Percentiles rank a stretch among this genome's conserved stretches.
phyloP scores from a whole-genome alignment of 106 monocot species.

The Alisma plantagoaquatica region DNA sequence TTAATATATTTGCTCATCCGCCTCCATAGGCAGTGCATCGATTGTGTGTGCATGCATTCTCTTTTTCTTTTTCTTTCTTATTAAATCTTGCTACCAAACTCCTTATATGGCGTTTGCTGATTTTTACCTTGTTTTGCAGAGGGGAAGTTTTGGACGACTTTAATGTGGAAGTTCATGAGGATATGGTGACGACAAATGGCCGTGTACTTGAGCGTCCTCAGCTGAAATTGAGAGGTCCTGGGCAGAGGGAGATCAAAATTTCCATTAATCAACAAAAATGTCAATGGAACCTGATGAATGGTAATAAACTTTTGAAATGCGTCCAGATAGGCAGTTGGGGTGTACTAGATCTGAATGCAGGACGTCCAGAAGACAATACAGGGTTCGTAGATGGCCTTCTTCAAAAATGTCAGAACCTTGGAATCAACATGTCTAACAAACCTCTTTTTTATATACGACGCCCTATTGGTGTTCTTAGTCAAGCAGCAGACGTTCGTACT shows the following conservation, averaged over 20 bases:
- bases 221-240: slow-evolving; percentile 10
- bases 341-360: slow-evolving; percentile 22
- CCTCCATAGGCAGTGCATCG: too few relatives aligned
- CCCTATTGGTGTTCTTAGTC: slow-evolving; percentile 13
- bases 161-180: slow-evolving; percentile 6
- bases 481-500: background rate
- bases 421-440: slow-evolving; percentile 4
- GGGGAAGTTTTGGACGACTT: slow-evolving; percentile 14
- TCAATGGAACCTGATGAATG: slow-evolving; percentile 25
- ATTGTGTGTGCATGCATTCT: too few relatives aligned
- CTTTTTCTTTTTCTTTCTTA: too few relatives aligned
- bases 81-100: too few relatives aligned
- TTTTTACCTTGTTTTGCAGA: slow-evolving; percentile 13
- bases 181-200: slow-evolving; percentile 24
- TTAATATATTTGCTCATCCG: too few relatives aligned
- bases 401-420: slow-evolving; percentile 8
- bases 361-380: background rate
- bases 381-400: slow-evolving; percentile 16
- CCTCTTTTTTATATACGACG: slow-evolving; percentile 4
- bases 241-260: slow-evolving; percentile 6
- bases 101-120: too few relatives aligned
- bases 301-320: slow-evolving; percentile 23
- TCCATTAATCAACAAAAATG: slow-evolving; percentile 9
- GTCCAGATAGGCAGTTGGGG: slow-evolving; percentile 17
- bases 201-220: slow-evolving; percentile 27